Conservation (phyloP, 192 early-diverging fungal species). For the Coemansia pectinata region DNA sequence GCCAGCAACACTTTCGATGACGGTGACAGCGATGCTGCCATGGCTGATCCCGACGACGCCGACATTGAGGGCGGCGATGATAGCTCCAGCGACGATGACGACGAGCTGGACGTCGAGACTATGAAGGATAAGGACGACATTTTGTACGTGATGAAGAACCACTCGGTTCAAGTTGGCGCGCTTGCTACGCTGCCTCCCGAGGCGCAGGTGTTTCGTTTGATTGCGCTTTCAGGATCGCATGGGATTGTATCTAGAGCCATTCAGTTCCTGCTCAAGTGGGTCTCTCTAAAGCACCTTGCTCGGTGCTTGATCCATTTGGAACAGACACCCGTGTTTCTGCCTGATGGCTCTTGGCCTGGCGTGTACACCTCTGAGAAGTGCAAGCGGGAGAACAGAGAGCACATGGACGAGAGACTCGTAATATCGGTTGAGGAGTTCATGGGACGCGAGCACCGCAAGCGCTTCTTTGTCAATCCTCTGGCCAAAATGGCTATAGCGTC, state of each 20-base stretch:
- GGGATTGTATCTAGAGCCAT: constrained; percentile 30
- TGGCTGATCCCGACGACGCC: not conserved
- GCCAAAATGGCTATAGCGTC: constrained; percentile 19
- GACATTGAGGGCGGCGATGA: not conserved
- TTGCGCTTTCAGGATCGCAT: constrained; percentile 36
- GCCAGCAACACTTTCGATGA: not conserved
- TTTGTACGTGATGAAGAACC: constrained; percentile 28
- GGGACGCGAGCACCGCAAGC: constrained; percentile 49
- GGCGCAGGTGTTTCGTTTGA: constrained; percentile 41
- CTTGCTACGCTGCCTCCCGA: constrained; percentile 26
- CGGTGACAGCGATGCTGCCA: not conserved
- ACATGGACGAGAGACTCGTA: constrained; percentile 24
- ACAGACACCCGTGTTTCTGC: constrained; percentile 16
- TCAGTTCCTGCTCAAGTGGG: constrained; percentile 16
- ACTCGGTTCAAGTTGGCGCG: constrained; percentile 22
- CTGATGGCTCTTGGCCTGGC: constrained; percentile 29
- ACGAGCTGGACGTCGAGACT: constrained; percentile 13
- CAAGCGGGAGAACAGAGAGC: constrained; percentile 12
- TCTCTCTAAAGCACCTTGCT: not conserved
- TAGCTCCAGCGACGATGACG: constrained; percentile 32
- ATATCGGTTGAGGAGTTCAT: constrained; percentile 24
- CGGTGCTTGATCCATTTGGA: constrained; percentile 29
- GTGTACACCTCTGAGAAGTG: constrained; percentile 10
- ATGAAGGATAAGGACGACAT: constrained; percentile 40
- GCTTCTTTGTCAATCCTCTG: constrained; percentile 35